Percentiles rank a stretch among this genome's conserved stretches.
Conservation (phyloP, 148 eudicot genomes). For the Cornus kousa region DNA sequence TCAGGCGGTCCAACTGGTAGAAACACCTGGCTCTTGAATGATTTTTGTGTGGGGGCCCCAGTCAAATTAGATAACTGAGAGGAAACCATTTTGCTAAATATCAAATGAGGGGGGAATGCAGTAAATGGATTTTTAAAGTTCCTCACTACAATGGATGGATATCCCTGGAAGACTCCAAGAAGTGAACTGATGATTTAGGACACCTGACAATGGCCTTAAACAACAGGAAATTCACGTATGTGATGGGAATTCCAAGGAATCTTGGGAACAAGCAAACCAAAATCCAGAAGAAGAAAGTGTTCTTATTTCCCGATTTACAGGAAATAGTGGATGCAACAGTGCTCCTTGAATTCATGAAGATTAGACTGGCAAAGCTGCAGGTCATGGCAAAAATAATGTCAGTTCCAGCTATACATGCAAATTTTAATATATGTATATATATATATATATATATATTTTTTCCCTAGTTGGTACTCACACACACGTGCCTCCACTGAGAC, state of each 20-base stretch:
- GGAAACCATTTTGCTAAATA: slow-evolving; percentile 6
- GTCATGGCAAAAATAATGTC: not conserved
- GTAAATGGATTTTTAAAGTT: not conserved
- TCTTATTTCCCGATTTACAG: slow-evolving; percentile 43
- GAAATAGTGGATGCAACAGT: slow-evolving; percentile 34
- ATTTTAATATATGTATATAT: not conserved
- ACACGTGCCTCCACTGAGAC: too few species aligned
- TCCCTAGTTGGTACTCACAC: too few species aligned
- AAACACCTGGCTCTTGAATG: not conserved
- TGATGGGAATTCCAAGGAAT: not conserved
- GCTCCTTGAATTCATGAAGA: slow-evolving; percentile 19
- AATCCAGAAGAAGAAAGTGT: slow-evolving; percentile 25
- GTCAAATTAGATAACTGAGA: not conserved
- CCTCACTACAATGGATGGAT: not conserved
- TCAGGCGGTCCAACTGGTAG: slow-evolving; percentile 20
- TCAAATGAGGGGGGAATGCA: not conserved
- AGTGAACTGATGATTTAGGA: not conserved
- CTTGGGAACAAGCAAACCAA: slow-evolving; percentile 25
- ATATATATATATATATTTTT: too few species aligned
- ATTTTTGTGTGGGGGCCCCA: not conserved
- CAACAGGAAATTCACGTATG: slow-evolving; percentile 3
- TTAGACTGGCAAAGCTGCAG: not conserved
- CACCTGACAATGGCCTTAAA: slow-evolving; percentile 9
- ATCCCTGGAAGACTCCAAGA: not conserved
- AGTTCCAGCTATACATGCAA: not conserved